Evolutionary conservation across 2,329 filamentous ascomycete species (phyloP), one percentile per base, ranked within the genome.

Genomic region (Pseudogymnoascus sp.): DNA sequence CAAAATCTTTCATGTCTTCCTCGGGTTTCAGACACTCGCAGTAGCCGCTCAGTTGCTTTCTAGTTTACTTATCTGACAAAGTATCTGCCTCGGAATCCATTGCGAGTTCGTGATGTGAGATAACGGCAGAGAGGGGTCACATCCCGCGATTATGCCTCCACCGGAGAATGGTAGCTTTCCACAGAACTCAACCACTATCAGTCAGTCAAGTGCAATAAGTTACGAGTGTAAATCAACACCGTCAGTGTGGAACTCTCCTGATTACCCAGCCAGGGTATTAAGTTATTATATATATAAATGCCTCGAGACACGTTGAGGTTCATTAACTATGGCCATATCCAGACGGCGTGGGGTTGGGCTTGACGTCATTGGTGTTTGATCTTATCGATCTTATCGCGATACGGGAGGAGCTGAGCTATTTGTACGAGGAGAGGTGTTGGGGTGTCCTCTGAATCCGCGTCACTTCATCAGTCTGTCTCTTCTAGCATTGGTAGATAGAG

Each of bases 351-450:
- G 5, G 44, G n/a, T 55, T 55, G 27, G 29, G n/a, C 8, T 6
- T 55, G 44, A 55, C 44, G 44, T 55, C 44, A 55, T 55, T 1
- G 44, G 4, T 17, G 44, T 33, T 55, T 55, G 44, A 55, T 55
- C 44, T 55, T 55, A 55, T 55, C 44, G 44, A 55, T 55, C 44
- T 55, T 55, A 55, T 55, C 44, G 44, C 12, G 44, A 33, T 33
- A n/a, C 27, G 44, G 44, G 44, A 51, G 44, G 27, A 5, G 44
- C 10, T 31, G n/a, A 17, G n/a, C 25, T 51, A 2, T 31, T 48
- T 51, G 25, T 51, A 31, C 27, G n/a, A 29, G 6, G 25, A 15
- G 1, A 5, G 8, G 2, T 21, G 21, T 48, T 31, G 4, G 27
- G 44, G 7, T 10, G 1, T 5, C n/a, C n/a, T n/a, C n/a, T n/a